Evolutionary conservation across 768 basidiomycete genomes (phyloP).

Genomic region (Saitozyma podzolica): DNA sequence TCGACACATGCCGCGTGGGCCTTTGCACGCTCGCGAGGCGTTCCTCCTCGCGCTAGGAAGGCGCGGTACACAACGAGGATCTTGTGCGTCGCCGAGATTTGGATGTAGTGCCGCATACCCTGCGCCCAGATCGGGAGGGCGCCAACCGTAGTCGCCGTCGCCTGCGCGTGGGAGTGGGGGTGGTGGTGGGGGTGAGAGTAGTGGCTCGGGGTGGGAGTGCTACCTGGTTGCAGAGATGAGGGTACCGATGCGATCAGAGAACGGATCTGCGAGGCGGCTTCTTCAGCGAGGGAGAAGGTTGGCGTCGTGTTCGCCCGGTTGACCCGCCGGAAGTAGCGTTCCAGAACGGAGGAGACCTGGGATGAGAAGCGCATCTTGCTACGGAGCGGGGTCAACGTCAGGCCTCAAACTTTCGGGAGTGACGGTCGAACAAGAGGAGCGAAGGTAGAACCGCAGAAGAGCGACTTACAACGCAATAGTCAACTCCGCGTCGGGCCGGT

Average conservation of each 20-base stretch:
- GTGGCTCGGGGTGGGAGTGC: no score
- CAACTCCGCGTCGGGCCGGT: background rate
- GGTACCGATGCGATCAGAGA: no score
- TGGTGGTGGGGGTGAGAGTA: no score
- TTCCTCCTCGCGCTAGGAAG: slow-evolving; percentile 11
- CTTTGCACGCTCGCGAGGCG: slow-evolving; percentile 4
- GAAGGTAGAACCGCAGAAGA: no score
- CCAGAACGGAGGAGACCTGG: slow-evolving; percentile 10
- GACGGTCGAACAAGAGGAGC: no score
- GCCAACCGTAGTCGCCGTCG: no score
- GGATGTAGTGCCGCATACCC: slow-evolving; percentile 18
- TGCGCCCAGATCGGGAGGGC: slow-evolving; percentile 4
- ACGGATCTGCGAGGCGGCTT: no score
- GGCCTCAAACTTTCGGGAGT: no score
- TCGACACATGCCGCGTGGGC: slow-evolving; percentile 16
- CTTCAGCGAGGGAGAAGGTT: no score
- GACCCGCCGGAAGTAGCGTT: slow-evolving; percentile 9
- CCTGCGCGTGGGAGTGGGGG: no score
- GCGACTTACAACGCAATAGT: slow-evolving; percentile 15
- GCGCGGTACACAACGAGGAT: slow-evolving; percentile 23
- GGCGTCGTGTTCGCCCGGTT: background rate
- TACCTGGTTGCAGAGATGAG: background rate
- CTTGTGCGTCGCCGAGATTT: slow-evolving; percentile 23
- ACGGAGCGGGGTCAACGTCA: background rate
- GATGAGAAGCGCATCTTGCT: slow-evolving; percentile 23